Evolutionary conservation across 306 rosid genomes (phyloP), one percentile per base, ranked within the genome.

Genomic region (Vicia sativa): DNA sequence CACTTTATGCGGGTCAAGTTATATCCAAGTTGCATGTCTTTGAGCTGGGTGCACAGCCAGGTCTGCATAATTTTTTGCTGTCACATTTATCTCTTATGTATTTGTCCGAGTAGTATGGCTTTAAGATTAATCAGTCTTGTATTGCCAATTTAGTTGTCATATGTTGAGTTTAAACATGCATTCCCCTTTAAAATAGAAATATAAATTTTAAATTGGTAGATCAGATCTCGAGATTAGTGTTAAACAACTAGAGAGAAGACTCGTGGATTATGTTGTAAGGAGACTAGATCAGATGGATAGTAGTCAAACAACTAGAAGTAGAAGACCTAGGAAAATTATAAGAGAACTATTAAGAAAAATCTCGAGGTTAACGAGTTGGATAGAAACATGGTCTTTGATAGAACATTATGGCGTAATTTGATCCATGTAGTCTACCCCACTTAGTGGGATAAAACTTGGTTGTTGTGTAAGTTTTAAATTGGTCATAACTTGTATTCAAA

Each of bases 11-110:
- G 58, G 99, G 99, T 67, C 99, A 93, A 75, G 77, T 93, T 59
- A 76, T 88, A 61, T 90, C 99, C 21, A 93, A 93, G 86, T 74
- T 93, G 43, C 99, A 93, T 82, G 85, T 93, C 55, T 90, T 93
- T 62, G 99, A 93, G 82, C 85, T 93, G 73, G 99, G 99, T 74
- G 99, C 99, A 68, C 99, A 88, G 88, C 95, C 97, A 87, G 99
- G 99, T 91, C 23, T 74, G 77, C 64, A 64, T 77, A 14, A 11
- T 9, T 74, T 74, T 39, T 65, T 48, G 43, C 55, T 34, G 28
- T 71, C 61, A 38, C 62, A 23, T 55, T 52, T 35, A 26, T 29
- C 65, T 62, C 19, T 19, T 72, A 31, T 9, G 31, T 62, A 52
- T 45, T 25, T 62, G 68, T 81, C 73, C 70, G 28, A 48, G 58